A percentile compares a stretch with the other conserved stretches of the same genome.
These are phyloP conservation scores for Sclerotinia trifoliorum DNA, from an alignment of 2,329 filamentous ascomycete genomes.

Conservation along the genomic window DNA sequence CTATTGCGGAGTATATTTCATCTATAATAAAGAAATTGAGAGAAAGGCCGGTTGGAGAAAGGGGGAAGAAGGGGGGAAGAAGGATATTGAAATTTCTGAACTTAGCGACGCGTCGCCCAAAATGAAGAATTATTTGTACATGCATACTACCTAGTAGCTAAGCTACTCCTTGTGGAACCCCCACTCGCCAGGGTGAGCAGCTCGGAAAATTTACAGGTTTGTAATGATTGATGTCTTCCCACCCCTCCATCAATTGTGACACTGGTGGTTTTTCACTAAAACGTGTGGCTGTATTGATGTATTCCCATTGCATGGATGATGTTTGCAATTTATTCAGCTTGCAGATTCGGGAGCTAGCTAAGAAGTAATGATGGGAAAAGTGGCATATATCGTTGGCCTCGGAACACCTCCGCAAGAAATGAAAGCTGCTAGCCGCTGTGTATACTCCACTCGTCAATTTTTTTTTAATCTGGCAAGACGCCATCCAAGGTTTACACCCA, in stretches of 20 bases:
- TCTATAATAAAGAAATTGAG: not conserved
- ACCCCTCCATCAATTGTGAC: not conserved
- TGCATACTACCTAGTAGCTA: not conserved
- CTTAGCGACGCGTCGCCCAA: conserved; percentile 4
- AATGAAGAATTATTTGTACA: not conserved
- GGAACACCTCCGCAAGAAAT: not conserved
- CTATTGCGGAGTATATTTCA: not conserved
- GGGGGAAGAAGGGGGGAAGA: not conserved
- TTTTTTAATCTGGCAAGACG: not conserved
- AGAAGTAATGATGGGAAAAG: not conserved
- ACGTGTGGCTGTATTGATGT: not conserved
- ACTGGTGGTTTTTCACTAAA: not conserved
- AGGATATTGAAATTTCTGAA: not conserved
- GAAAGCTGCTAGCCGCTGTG: conserved; percentile 2
- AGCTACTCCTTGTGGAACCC: not conserved
- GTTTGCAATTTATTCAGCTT: not conserved
- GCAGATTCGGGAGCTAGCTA: too few relatives aligned
- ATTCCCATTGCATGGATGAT: not conserved
- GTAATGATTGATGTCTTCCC: conserved; percentile 15
- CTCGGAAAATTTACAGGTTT: conserved; percentile 1
- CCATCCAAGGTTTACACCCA: not conserved
- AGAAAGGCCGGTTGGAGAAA: too few relatives aligned
- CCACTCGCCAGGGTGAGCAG: not conserved
- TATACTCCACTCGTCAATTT: not conserved
- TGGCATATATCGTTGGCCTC: not conserved